Conservation (phyloP, 106 monocot genomes). For the Phalaenopsis equestris region DNA sequence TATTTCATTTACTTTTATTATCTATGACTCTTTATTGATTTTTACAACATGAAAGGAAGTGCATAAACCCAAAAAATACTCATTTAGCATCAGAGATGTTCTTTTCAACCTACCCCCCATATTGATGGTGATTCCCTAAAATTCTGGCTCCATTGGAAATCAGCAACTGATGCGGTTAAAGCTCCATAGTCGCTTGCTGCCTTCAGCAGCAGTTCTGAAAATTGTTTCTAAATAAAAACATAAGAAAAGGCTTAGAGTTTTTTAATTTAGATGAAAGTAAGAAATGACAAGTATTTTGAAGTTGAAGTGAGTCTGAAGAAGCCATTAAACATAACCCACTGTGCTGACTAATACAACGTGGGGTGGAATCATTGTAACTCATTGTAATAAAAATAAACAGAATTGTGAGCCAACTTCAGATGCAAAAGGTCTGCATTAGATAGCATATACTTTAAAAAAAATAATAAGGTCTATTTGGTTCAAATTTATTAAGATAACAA, state of each 20-base stretch:
- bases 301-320: not conserved
- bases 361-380: not conserved
- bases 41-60: not conserved
- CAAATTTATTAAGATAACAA: no score
- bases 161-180: constrained; percentile 79
- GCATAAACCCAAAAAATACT: not conserved
- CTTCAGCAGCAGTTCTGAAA: constrained; percentile 90
- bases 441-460: not conserved
- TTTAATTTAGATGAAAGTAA: not conserved
- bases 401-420: not conserved
- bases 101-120: constrained; percentile 70
- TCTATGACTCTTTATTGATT: not conserved
- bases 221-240: constrained; percentile 69
- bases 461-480: no score
- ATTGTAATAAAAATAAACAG: no score
- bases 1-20: not conserved
- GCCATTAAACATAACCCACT: not conserved
- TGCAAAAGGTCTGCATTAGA: not conserved
- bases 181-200: constrained; percentile 95
- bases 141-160: constrained; percentile 98
- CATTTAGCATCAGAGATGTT: not conserved
- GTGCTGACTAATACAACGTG: not conserved
- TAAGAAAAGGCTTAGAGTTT: not conserved
- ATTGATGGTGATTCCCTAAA: constrained; percentile 89
- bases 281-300: not conserved